phyloP scores from a whole-genome alignment of 1,284 basidiomycete genomes.

The Mycena sp. region DNA sequence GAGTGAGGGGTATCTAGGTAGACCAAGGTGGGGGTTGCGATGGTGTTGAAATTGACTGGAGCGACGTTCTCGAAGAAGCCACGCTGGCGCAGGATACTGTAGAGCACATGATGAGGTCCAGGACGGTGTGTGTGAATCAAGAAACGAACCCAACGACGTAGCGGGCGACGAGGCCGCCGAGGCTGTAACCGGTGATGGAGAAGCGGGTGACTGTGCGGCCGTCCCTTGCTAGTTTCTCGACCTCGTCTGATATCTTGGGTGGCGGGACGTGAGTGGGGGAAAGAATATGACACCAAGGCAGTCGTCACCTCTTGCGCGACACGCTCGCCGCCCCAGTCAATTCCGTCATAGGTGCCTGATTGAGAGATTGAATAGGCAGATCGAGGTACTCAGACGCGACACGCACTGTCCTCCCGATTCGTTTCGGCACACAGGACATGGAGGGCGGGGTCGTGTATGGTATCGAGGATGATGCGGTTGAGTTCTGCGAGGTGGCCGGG shows the following conservation, averaged over 20 bases:
- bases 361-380: neutral
- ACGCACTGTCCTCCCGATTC: constrained; percentile 56
- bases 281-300: constrained; percentile 41
- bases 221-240: constrained; percentile 60
- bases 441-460: constrained; percentile 43
- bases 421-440: constrained; percentile 61
- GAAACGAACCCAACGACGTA: constrained; percentile 74
- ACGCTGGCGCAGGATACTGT: constrained; percentile 68
- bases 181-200: constrained; percentile 81
- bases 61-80: constrained; percentile 74
- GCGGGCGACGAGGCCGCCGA: constrained; percentile 84
- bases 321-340: constrained; percentile 79
- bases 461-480: constrained; percentile 47
- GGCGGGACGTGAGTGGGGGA: neutral
- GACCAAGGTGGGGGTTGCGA: constrained; percentile 86
- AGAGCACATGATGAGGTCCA: neutral
- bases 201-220: constrained; percentile 69
- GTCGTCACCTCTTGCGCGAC: constrained; percentile 49
- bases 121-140: constrained; percentile 24
- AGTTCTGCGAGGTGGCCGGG: constrained; percentile 56
- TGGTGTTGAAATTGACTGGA: constrained; percentile 83
- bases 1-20: constrained; percentile 66
- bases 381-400: neutral
- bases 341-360: constrained; percentile 72
- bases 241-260: constrained; percentile 60